Percentiles rank a stretch among this genome's conserved stretches.
Conservation (phyloP, 1,139 yeast species). For the Hanseniaspora gamundiae region DNA sequence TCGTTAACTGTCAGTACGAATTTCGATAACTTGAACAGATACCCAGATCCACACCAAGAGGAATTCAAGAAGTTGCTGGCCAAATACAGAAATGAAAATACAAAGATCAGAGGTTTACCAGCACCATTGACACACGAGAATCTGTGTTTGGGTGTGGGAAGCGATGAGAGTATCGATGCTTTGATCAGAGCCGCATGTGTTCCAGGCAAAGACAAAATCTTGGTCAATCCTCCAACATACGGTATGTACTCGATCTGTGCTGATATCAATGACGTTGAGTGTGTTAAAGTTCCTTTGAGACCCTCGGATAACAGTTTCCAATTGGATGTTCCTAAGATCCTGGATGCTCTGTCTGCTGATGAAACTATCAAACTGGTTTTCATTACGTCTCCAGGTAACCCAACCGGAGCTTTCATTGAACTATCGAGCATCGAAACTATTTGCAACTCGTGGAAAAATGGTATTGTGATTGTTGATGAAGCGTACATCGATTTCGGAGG, state of each 20-base stretch:
- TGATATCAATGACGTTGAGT: constrained; percentile 70
- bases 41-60: constrained; percentile 95
- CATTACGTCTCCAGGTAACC: constrained; percentile 97
- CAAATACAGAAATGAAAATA: constrained; percentile 50
- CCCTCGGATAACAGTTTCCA: constrained; percentile 43
- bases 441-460: constrained; percentile 49
- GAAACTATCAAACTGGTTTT: constrained; percentile 58
- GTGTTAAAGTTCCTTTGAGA: constrained; percentile 55
- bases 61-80: constrained; percentile 63
- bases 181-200: constrained; percentile 72
- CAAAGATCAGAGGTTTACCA: constrained; percentile 14
- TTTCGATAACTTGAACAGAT: constrained; percentile 60
- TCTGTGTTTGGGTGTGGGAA: constrained; percentile 89
- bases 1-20: constrained; percentile 35
- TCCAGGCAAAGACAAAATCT: constrained; percentile 72
- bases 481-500: constrained; percentile 88
- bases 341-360: constrained; percentile 42
- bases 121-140: constrained; percentile 45
- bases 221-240: constrained; percentile 90
- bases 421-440: constrained; percentile 38
- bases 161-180: constrained; percentile 91
- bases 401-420: constrained; percentile 63
- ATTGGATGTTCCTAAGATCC: constrained; percentile 45
- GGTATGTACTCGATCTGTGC: constrained; percentile 96
- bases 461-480: constrained; percentile 80